Conservation (phyloP, 2,329 filamentous ascomycete species). For the Graphiopsis chlorocephala region DNA sequence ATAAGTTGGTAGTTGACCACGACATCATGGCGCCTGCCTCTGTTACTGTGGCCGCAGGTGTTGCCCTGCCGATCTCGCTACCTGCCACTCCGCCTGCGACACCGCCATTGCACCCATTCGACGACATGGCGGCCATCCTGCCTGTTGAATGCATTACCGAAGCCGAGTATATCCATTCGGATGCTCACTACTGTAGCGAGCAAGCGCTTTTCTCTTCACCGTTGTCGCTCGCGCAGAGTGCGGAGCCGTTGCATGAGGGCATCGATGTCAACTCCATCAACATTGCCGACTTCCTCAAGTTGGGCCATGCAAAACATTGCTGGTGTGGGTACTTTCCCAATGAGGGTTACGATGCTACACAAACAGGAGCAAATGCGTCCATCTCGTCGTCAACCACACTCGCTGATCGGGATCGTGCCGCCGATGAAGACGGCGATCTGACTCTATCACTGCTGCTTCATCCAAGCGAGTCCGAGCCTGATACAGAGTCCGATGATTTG, state of each 20-base stretch:
- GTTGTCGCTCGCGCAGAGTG: slow-evolving; percentile 10
- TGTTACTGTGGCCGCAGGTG: background rate
- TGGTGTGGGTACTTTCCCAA: slow-evolving; percentile 22
- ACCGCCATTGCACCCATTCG: background rate
- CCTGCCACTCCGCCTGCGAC: background rate
- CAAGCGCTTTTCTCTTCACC: slow-evolving; percentile 26
- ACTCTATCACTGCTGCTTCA: background rate
- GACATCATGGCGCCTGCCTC: background rate
- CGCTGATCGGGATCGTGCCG: background rate
- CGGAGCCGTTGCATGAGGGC: background rate
- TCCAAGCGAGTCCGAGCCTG: background rate
- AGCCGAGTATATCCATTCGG: slow-evolving; percentile 19
- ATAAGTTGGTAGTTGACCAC: slow-evolving; percentile 25
- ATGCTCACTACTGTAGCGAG: slow-evolving; percentile 29
- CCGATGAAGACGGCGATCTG: background rate
- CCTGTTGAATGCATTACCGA: slow-evolving; percentile 13
- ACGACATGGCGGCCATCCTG: slow-evolving; percentile 1
- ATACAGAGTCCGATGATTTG: background rate
- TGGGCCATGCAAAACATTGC: slow-evolving; percentile 32
- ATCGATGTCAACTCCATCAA: slow-evolving; percentile 21
- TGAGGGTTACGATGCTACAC: background rate
- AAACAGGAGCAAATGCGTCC: background rate
- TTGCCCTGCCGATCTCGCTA: background rate
- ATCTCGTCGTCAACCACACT: background rate
- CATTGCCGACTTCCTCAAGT: slow-evolving; percentile 27